Evolutionary conservation across 2,329 filamentous ascomycete species (phyloP), one percentile per base, ranked within the genome.

Genomic region (Fusarium goolgardi): DNA sequence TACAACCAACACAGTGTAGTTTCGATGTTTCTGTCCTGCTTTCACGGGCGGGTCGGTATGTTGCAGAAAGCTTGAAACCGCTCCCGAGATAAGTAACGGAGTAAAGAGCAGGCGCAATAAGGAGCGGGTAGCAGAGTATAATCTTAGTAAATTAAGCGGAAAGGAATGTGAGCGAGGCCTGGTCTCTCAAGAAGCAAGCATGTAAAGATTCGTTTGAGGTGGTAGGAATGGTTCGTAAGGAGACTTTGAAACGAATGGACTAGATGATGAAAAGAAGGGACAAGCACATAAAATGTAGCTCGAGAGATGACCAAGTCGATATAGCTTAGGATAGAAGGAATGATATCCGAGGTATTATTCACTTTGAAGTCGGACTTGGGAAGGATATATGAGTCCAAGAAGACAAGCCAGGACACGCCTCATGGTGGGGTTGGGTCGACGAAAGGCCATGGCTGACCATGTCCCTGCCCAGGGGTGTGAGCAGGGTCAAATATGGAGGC

Each of bases 371-470:
- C 41, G 65, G 64, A 55, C 62, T 61, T 59, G 57, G 64, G 70
- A 69, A 70, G 67, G 58, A 72, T 73, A 74, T 74, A 74, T 71
- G 70, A 59, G 50, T 65, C 45, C 63, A 71, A 59, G 56, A 27
- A 21, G 54, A 56, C 67, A 64, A 66, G 54, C 39, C 55, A 55
- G 49, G 53, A 63, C 57, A 67, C 63, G 46, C 62, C 67, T 69
- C 53, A 43, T 52, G 52, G 60, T 68, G 64, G 72, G 64, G 65
- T 63, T 65, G 35, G 59, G 59, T 52, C 65, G 68, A 67, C 60
- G 63, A 65, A 51, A 40, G 68, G 62, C 65, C 65, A 57, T 68
- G 59, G 56, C 63, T 67, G 50, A 43, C 67, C 60, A 69, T 63
- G 53, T 65, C 71, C 70, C 66, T 71, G 71, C 63, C 56, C 54